phyloP scores from a whole-genome alignment of 495 filamentous ascomycete genomes.

The Annulohypoxylon maeteangense region DNA sequence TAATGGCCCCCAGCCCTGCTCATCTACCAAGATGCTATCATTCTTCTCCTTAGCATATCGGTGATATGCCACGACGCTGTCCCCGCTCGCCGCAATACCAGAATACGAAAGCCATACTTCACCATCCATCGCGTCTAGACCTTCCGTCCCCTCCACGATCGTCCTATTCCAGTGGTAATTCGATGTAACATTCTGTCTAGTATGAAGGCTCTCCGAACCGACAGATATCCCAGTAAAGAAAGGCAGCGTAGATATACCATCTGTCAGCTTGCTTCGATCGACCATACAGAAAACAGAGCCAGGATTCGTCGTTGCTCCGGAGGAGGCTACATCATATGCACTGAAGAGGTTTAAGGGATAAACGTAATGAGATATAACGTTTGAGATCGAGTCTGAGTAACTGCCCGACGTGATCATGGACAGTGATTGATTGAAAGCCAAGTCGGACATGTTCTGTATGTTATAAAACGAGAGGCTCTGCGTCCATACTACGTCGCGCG shows the following conservation, averaged over 20 bases:
- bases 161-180: slow-evolving; percentile 45
- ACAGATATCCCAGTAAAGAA: slow-evolving; percentile 35
- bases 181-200: slow-evolving; percentile 45
- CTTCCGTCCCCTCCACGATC: slow-evolving; percentile 40
- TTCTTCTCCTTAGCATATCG: slow-evolving; percentile 43
- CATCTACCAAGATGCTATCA: slow-evolving; percentile 31
- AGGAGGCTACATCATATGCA: slow-evolving; percentile 40
- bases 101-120: slow-evolving; percentile 44
- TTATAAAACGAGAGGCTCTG: slow-evolving; percentile 71
- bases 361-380: slow-evolving; percentile 45
- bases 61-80: slow-evolving; percentile 23
- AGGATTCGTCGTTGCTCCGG: slow-evolving; percentile 42
- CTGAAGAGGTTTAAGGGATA: slow-evolving; percentile 47
- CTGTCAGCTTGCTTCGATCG: slow-evolving; percentile 40
- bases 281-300: slow-evolving; percentile 42
- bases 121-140: slow-evolving; percentile 42
- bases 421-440: slow-evolving; percentile 71
- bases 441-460: slow-evolving; percentile 64
- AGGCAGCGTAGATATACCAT: slow-evolving; percentile 36
- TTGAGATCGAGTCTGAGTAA: slow-evolving; percentile 59
- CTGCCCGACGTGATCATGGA: slow-evolving; percentile 69
- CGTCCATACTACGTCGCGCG: slow-evolving; percentile 61
- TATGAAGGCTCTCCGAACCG: slow-evolving; percentile 22
- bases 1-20: slow-evolving; percentile 31
- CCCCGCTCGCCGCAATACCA: slow-evolving; percentile 1